Evolutionary conservation across 495 filamentous ascomycete species (phyloP).

Genomic region (Zalerion maritima): DNA sequence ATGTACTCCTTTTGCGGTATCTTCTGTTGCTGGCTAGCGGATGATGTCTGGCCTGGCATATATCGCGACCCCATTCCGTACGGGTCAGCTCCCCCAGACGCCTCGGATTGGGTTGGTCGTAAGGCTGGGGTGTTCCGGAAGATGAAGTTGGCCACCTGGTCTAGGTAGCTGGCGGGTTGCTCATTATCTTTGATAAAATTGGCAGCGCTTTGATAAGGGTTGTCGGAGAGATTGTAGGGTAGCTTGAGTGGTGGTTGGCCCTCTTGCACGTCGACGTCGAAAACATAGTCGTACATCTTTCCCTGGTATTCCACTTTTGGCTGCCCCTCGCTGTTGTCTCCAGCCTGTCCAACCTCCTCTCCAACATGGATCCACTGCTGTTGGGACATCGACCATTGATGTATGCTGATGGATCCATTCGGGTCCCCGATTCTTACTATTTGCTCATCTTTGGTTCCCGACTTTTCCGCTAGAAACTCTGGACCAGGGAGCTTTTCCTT

Average conservation of each 20-base stretch:
- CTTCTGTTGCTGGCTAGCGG: slow-evolving; percentile 6
- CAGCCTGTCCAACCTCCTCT: slow-evolving; percentile 81
- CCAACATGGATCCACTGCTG: slow-evolving; percentile 71
- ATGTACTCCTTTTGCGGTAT: slow-evolving; percentile 77
- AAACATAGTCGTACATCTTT: slow-evolving; percentile 93
- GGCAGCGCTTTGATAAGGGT: slow-evolving; percentile 81
- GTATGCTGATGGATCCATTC: slow-evolving; percentile 63
- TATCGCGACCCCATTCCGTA: slow-evolving; percentile 69
- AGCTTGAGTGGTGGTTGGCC: slow-evolving; percentile 88
- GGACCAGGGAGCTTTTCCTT: slow-evolving; percentile 81
- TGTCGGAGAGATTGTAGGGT: slow-evolving; percentile 83
- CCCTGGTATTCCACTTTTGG: slow-evolving; percentile 64
- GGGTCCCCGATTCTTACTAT: slow-evolving; percentile 76
- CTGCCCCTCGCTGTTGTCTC: slow-evolving; percentile 60
- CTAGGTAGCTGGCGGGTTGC: slow-evolving; percentile 76
- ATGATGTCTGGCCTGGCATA: slow-evolving; percentile 47
- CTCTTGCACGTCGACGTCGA: slow-evolving; percentile 95
- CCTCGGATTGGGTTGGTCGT: slow-evolving; percentile 51
- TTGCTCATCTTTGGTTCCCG: slow-evolving; percentile 85
- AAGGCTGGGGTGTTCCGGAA: no score
- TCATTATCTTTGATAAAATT: slow-evolving; percentile 89
- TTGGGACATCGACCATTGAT: slow-evolving; percentile 57
- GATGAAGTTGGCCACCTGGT: slow-evolving; percentile 92
- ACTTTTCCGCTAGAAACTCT: slow-evolving; percentile 64
- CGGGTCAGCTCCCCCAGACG: slow-evolving; percentile 44